Conservation (phyloP, 2,329 filamentous ascomycete genomes). For the Uncinocarpus reesii region DNA sequence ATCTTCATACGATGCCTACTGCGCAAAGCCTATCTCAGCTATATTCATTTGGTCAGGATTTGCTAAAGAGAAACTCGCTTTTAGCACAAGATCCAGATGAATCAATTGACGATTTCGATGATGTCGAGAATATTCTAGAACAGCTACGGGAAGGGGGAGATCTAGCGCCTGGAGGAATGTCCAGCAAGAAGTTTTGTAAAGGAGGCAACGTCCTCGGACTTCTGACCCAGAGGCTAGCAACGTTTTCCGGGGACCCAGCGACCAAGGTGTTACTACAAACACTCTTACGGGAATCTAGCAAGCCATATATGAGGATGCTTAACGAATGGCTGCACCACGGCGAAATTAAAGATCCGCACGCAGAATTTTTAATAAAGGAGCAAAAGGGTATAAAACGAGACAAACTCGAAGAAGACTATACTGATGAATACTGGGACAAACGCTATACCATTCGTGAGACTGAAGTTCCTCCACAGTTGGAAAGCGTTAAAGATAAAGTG, state of each 20-base stretch:
- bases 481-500: constrained; percentile 85
- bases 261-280: constrained; percentile 72
- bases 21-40: constrained; percentile 85
- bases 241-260: constrained; percentile 87
- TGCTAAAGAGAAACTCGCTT: constrained; percentile 77
- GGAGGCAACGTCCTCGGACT: constrained; percentile 89
- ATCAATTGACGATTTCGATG: constrained; percentile 63
- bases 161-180: constrained; percentile 64
- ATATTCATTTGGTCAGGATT: constrained; percentile 75
- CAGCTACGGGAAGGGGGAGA: constrained; percentile 79
- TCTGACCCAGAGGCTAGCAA: constrained; percentile 71
- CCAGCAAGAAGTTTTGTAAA: constrained; percentile 80
- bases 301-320: constrained; percentile 94
- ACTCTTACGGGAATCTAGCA: constrained; percentile 74
- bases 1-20: constrained; percentile 81
- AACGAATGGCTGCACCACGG: constrained; percentile 98
- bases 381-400: constrained; percentile 91
- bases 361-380: constrained; percentile 90
- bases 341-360: constrained; percentile 84
- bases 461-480: constrained; percentile 83
- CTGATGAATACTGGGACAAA: constrained; percentile 98
- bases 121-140: constrained; percentile 88
- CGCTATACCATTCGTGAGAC: constrained; percentile 88
- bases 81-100: constrained; percentile 62
- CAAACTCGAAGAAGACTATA: constrained; percentile 87